These are phyloP conservation scores for Hypomyces perniciosus DNA, from an alignment of 2,329 filamentous ascomycete species.

Conservation along the genomic window DNA sequence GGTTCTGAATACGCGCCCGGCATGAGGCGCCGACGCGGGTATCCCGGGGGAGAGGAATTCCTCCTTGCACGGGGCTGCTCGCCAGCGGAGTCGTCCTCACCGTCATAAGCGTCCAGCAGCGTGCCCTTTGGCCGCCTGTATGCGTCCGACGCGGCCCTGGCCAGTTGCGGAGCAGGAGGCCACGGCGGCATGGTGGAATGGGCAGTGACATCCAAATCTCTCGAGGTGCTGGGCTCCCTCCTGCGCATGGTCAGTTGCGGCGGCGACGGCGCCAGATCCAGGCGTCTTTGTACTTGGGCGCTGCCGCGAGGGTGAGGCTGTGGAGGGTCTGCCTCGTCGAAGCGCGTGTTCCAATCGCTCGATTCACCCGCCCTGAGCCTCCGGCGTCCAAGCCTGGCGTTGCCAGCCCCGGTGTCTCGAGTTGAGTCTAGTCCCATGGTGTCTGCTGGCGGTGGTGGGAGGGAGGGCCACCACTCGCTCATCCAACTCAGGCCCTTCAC, in stretches of 20 bases:
- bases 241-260: constrained; percentile 20
- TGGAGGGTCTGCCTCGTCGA: constrained; percentile 23
- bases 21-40: constrained; percentile 8
- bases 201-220: constrained; percentile 23
- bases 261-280: constrained; percentile 6
- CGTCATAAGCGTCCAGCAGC: constrained; percentile 14
- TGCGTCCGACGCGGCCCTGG: constrained; percentile 24
- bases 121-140: constrained; percentile 25
- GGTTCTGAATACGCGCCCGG: constrained; percentile 13
- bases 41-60: constrained; percentile 10
- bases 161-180: constrained; percentile 18
- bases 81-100: constrained; percentile 11
- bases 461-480: neutral
- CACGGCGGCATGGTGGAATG: constrained; percentile 24
- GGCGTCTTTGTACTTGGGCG: constrained; percentile 26
- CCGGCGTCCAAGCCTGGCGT: constrained; percentile 22
- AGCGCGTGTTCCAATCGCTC: constrained; percentile 14
- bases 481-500: neutral
- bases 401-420: constrained; percentile 25
- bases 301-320: constrained; percentile 22
- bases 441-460: neutral
- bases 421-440: constrained; percentile 26
- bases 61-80: constrained; percentile 11
- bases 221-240: constrained; percentile 20
- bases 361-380: constrained; percentile 18